phyloP scores from a whole-genome alignment of 1,284 basidiomycete species.

The Tranzscheliella williamsii region DNA sequence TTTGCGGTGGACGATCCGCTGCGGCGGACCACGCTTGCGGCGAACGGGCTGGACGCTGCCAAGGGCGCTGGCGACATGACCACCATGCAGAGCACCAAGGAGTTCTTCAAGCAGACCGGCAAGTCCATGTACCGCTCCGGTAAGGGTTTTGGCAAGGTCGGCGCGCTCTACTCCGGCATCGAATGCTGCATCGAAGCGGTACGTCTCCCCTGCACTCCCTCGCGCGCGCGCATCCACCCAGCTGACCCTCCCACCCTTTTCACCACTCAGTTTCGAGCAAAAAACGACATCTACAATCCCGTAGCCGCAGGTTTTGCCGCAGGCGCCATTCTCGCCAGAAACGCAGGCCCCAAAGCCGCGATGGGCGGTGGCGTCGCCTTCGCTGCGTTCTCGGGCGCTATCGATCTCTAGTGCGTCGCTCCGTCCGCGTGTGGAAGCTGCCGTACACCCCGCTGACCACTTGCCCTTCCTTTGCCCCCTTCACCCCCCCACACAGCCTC shows the following conservation, averaged over 20 bases:
- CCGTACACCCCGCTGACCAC: too few species aligned
- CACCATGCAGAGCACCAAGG: conserved; percentile 73
- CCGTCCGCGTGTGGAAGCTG: too few species aligned
- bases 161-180: conserved; percentile 85
- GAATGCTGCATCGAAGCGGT: conserved; percentile 96
- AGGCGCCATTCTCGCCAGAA: conserved; percentile 54
- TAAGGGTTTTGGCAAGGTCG: conserved; percentile 92
- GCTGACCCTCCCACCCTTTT: too few species aligned
- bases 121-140: conserved; percentile 86
- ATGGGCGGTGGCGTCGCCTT: conserved; percentile 56
- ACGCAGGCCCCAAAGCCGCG: conserved; percentile 54
- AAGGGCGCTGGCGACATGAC: conserved; percentile 18
- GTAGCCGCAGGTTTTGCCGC: conserved; percentile 52
- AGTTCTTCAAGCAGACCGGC: conserved; percentile 93
- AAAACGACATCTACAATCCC: conserved; percentile 57
- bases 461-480: too few species aligned
- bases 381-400: conserved; percentile 57
- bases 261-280: conserved; percentile 54
- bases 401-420: conserved; percentile 52
- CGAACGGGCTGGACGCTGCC: conserved; percentile 13
- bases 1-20: conserved; percentile 92
- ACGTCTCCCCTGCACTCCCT: conserved; percentile 60
- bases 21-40: conserved; percentile 41
- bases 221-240: too few species aligned
- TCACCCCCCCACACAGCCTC: too few species aligned